phyloP scores from a whole-genome alignment of 495 filamentous ascomycete species.

The Penicillium soppii region DNA sequence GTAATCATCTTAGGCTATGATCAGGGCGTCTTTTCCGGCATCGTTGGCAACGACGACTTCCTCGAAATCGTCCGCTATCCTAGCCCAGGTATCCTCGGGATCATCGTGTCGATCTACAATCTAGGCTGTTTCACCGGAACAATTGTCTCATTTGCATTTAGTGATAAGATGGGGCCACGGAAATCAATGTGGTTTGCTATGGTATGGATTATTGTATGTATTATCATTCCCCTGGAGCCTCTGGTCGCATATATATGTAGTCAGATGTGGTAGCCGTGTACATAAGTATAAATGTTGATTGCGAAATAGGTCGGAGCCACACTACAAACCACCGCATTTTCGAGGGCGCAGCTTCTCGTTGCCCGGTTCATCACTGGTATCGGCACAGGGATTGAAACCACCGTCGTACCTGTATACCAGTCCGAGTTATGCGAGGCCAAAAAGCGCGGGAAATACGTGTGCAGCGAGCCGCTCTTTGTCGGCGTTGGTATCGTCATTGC shows the following conservation, averaged over 20 bases:
- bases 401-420: conserved; percentile 51
- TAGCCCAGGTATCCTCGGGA: conserved; percentile 38
- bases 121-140: conserved; percentile 45
- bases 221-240: not conserved
- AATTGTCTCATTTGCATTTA: conserved; percentile 41
- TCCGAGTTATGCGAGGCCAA: conserved; percentile 44
- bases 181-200: conserved; percentile 43
- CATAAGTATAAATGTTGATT: not conserved
- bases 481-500: conserved; percentile 36
- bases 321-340: conserved; percentile 43
- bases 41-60: conserved; percentile 49
- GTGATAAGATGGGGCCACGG: conserved; percentile 48
- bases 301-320: conserved; percentile 43
- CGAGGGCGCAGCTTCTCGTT: conserved; percentile 43
- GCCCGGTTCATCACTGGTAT: conserved; percentile 50
- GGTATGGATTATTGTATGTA: conserved; percentile 31
- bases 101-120: conserved; percentile 53
- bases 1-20: conserved; percentile 45
- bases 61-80: conserved; percentile 42
- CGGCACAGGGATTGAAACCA: conserved; percentile 51
- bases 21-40: conserved; percentile 53
- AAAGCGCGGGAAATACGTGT: conserved; percentile 44
- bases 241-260: not conserved
- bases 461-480: conserved; percentile 44
- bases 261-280: no score